Conservation (phyloP, 805 yeast genomes). For the Danielozyma ontarioensis region DNA sequence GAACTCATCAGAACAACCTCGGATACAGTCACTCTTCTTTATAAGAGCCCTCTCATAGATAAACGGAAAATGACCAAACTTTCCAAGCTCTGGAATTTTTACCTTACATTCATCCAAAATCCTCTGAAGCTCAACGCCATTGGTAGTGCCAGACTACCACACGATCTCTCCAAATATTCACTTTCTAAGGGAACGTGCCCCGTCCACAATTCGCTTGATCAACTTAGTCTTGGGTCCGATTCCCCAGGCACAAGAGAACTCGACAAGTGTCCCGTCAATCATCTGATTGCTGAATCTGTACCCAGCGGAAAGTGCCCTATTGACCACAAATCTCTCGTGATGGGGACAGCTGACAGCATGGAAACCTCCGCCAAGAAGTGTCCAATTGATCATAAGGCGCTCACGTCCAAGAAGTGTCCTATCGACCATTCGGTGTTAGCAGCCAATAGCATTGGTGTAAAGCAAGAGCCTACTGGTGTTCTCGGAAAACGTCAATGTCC, state of each 20-base stretch:
- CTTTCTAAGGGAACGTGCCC: slow-evolving; percentile 12
- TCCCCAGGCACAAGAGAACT: slow-evolving; percentile 1
- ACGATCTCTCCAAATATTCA: slow-evolving; percentile 26
- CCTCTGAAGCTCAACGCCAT: slow-evolving; percentile 20
- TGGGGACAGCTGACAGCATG: slow-evolving; percentile 6
- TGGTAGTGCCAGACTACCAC: slow-evolving; percentile 24
- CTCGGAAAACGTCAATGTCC: slow-evolving; percentile 26
- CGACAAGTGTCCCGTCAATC: slow-evolving; percentile 1
- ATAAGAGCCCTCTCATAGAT: slow-evolving; percentile 7
- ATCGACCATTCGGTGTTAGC: slow-evolving; percentile 2
- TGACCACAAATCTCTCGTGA: slow-evolving; percentile 18
- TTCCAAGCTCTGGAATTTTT: slow-evolving; percentile 35
- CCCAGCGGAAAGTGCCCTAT: slow-evolving; percentile 18
- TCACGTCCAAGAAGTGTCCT: slow-evolving; percentile 3
- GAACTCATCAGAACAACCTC: background rate
- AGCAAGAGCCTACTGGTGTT: slow-evolving; percentile 1
- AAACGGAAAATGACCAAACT: slow-evolving; percentile 13
- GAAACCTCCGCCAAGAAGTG: slow-evolving; percentile 1
- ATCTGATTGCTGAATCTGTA: slow-evolving; percentile 1
- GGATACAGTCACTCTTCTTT: slow-evolving; percentile 6
- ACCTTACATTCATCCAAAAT: slow-evolving; percentile 30
- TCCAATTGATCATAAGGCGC: slow-evolving; percentile 4
- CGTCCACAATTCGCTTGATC: slow-evolving; percentile 7
- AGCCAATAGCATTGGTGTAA: background rate
- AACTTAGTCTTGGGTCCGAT: slow-evolving; percentile 7